Evolutionary conservation across 208 protist genomes (phyloP), one percentile per base, ranked within the genome.

Genomic region (Trypanosoma caninum): DNA sequence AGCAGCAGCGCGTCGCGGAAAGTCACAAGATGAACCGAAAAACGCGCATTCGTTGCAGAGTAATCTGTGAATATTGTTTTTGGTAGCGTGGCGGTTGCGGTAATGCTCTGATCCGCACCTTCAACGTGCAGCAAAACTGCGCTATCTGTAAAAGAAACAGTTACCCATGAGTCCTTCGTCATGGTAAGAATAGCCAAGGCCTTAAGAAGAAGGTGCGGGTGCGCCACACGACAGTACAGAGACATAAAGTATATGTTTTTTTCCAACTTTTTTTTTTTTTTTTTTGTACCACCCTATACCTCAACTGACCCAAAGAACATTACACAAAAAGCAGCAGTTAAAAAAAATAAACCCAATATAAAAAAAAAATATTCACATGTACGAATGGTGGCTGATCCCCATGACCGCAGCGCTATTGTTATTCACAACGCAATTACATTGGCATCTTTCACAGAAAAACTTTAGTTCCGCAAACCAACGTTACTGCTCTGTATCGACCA

Each of bases 1-100:
- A 94, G 60, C 34, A 88, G 67, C 34, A 94, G 50, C 23, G 88
- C 79, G 30, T 89, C 80, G 4, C 87, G 55, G n/a, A 94, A 57
- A 11, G 80, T 82, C 1, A 65, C 69, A 13, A 94, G 59, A 56
- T 92, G 84, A 27, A 91, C 62, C 9, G 65, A 53, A 34, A 92
- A 81, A 38, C 76, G 69, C 34, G 69, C 75, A 46, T 69, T 66
- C 9, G 76, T 71, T 10, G 87, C 80, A 0, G 77, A 72, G 71
- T 92, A 94, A 40, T 94, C 82, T 11, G 69, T 69, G 46, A 94
- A 94, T 14, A 94, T n/a, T 8, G 50, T 47, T 22, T 68, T 71
- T 3, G 84, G 84, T 54, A 94, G 68, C 38, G 73, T 77, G 16
- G 84, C 84, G n/a, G 80, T 87, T 9, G 84, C 84, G 1, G 88